These are phyloP conservation scores for Ajuga reptans DNA, from an alignment of 305 asterid genomes.

Conservation along the genomic window DNA sequence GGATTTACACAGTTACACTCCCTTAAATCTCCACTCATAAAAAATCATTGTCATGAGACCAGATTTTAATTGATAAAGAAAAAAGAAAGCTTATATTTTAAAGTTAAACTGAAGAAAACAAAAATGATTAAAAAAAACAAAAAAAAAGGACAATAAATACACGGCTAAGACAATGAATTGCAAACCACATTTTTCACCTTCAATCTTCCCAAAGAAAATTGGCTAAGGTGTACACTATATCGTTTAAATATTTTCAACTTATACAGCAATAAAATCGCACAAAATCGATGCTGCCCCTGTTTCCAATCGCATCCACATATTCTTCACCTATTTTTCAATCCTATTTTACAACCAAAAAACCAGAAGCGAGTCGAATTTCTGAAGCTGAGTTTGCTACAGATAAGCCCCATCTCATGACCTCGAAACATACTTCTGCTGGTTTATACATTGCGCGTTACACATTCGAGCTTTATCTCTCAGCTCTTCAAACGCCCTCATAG, in stretches of 20 bases:
- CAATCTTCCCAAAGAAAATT: background rate
- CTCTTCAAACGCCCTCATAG: constrained; percentile 95
- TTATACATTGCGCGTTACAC: constrained; percentile 52
- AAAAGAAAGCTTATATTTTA: background rate
- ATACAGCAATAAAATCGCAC: constrained; percentile 10
- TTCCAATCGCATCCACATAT: constrained; percentile 27
- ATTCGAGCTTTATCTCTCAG: constrained; percentile 77
- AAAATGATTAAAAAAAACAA: too few relatives aligned
- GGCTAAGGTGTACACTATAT: background rate
- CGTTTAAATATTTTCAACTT: constrained; percentile 14
- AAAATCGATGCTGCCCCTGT: constrained; percentile 11
- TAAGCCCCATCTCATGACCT: constrained; percentile 42
- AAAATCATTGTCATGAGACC: too few relatives aligned
- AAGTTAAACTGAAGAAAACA: too few relatives aligned
- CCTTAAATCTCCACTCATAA: too few relatives aligned
- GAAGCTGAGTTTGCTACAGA: constrained; percentile 56
- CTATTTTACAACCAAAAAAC: constrained; percentile 40
- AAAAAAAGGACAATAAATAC: background rate
- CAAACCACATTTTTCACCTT: background rate
- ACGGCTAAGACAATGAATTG: background rate
- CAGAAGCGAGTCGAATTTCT: constrained; percentile 23
- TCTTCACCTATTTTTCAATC: constrained; percentile 9
- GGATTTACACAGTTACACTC: too few relatives aligned
- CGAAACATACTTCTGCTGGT: constrained; percentile 45
- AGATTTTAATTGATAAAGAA: background rate